Percentiles rank a stretch among this genome's conserved stretches.
These are phyloP conservation scores for Vitis cinerea DNA, from an alignment of 164 flowering plant genomes.

Conservation along the genomic window DNA sequence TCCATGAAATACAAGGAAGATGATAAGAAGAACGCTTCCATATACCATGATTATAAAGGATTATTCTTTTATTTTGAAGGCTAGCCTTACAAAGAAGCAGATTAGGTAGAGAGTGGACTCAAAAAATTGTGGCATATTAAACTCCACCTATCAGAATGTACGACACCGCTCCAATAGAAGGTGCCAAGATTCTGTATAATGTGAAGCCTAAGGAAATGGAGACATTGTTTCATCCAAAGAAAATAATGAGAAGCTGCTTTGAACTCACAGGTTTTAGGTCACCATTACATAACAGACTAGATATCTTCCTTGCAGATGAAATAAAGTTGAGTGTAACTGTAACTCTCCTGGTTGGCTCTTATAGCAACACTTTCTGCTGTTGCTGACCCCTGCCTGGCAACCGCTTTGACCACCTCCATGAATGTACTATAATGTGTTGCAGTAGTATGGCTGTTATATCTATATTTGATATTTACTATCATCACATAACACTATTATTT, in stretches of 20 bases:
- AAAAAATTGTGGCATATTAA: too few relatives aligned
- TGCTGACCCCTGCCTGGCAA: conserved; percentile 44
- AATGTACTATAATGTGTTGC: conserved; percentile 37
- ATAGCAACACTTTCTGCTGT: conserved; percentile 57
- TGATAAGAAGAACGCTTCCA: too few relatives aligned
- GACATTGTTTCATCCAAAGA: background rate
- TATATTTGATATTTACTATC: too few relatives aligned
- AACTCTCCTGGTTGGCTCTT: conserved; percentile 62
- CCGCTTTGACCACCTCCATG: conserved; percentile 80
- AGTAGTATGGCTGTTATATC: conserved; percentile 18
- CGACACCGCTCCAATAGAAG: too few relatives aligned
- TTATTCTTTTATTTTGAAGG: too few relatives aligned
- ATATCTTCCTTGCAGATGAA: conserved; percentile 62
- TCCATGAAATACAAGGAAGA: too few relatives aligned
- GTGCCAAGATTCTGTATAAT: too few relatives aligned
- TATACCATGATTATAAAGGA: too few relatives aligned
- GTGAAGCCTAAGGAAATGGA: background rate
- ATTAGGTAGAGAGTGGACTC: too few relatives aligned
- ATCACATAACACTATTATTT: too few relatives aligned
- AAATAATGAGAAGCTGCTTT: background rate
- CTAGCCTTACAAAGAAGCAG: too few relatives aligned
- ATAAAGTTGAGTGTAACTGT: conserved; percentile 46
- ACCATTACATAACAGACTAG: conserved; percentile 31
- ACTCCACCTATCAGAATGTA: too few relatives aligned
- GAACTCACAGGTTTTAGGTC: conserved; percentile 44